These are phyloP conservation scores for Monoraphidium neglectum DNA, from an alignment of 139 green algal species.

Conservation along the genomic window DNA sequence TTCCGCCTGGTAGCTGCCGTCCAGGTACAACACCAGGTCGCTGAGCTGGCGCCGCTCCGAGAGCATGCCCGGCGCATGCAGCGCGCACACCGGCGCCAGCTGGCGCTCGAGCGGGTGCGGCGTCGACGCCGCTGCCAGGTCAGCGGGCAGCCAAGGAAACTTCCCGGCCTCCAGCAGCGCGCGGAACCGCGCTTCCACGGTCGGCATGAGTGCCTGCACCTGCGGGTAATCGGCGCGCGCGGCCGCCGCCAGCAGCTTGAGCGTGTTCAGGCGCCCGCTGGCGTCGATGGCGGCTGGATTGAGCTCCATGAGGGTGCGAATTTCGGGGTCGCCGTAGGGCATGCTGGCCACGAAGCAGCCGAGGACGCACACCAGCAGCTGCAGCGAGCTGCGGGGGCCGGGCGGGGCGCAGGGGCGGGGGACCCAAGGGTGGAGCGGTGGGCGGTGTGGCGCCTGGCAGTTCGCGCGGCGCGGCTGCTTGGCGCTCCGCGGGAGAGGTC, in stretches of 20 bases:
- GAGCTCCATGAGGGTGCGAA: not conserved
- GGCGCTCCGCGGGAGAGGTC: too few relatives aligned
- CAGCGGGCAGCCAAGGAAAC: too few relatives aligned
- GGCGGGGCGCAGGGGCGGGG: not conserved
- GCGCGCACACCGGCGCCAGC: not conserved
- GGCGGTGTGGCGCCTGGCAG: too few relatives aligned
- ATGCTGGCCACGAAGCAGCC: conserved; percentile 35
- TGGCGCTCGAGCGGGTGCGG: too few relatives aligned
- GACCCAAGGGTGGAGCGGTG: too few relatives aligned
- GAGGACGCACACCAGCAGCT: conserved; percentile 53
- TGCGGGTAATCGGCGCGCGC: conserved; percentile 13
- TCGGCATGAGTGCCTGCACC: too few relatives aligned
- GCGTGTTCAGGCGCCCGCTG: conserved; percentile 1
- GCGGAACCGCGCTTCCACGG: too few relatives aligned
- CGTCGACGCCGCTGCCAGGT: too few relatives aligned
- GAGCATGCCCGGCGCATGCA: not conserved
- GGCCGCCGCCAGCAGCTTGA: conserved; percentile 15
- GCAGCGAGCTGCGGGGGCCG: conserved; percentile 42
- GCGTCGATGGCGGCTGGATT: conserved; percentile 16
- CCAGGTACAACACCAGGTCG: conserved; percentile 27
- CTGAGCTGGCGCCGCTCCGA: conserved; percentile 3
- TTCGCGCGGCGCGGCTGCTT: too few relatives aligned
- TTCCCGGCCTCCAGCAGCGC: too few relatives aligned
- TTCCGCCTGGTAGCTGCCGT: conserved; percentile 1
- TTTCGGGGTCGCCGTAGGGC: not conserved